These are phyloP conservation scores for Fusarium musae DNA, from an alignment of 2,329 filamentous ascomycete genomes.

Conservation along the genomic window DNA sequence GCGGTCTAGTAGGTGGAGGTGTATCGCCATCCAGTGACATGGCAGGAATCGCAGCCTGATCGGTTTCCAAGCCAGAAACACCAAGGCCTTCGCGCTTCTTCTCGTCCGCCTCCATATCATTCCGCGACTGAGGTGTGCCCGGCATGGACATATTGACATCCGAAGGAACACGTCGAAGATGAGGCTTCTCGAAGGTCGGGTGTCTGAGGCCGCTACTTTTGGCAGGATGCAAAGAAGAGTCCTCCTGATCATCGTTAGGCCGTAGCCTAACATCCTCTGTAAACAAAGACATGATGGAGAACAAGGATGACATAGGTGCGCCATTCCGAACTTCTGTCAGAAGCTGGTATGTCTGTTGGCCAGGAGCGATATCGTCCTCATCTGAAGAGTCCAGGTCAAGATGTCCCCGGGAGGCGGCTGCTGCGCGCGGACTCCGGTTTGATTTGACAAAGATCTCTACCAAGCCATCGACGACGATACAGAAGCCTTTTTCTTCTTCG, in stretches of 20 bases:
- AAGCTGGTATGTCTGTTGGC: conserved; percentile 89
- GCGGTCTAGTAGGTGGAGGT: conserved; percentile 50
- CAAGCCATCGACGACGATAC: conserved; percentile 93
- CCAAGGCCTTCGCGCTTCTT: conserved; percentile 29
- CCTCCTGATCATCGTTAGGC: conserved; percentile 77
- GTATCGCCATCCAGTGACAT: conserved; percentile 72
- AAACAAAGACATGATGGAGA: conserved; percentile 96
- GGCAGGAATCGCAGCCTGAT: conserved; percentile 72
- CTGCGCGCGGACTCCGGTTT: conserved; percentile 62
- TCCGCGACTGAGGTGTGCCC: conserved; percentile 53
- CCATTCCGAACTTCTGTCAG: conserved; percentile 98
- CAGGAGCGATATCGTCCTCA: conserved; percentile 75
- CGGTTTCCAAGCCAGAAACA: conserved; percentile 22
- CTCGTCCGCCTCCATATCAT: conserved; percentile 22
- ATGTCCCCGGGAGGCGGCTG: conserved; percentile 36
- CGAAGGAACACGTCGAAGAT: conserved; percentile 20
- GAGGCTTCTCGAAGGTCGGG: conserved; percentile 42
- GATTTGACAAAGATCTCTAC: conserved; percentile 99
- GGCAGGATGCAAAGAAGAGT: conserved; percentile 39
- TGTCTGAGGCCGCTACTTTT: conserved; percentile 46
- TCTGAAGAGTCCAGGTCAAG: conserved; percentile 58
- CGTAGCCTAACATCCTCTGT: conserved; percentile 91
- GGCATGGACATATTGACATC: conserved; percentile 50
- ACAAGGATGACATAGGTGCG: conserved; percentile 97
- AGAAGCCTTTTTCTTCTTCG: conserved; percentile 98